Base-by-base conservation (phyloP, 2,329 filamentous ascomycete species). In the Setomelanomma holmii region DNA sequence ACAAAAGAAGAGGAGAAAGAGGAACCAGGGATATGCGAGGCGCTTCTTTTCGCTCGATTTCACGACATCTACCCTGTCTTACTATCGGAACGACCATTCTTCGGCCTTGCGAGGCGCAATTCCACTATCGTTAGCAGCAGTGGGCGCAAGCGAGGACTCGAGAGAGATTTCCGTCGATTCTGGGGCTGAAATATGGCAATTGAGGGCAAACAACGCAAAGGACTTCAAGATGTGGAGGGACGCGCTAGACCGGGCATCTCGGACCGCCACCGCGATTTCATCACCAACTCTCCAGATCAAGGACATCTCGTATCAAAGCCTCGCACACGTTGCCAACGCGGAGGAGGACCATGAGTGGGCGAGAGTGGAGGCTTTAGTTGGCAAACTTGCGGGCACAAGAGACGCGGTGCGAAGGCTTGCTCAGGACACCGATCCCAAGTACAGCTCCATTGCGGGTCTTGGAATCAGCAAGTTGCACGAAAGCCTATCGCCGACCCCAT, bases 41-140 rank as follows among this genome's bases (percentile, higher is more conserved):
- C 86, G 95, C 33, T 99, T 95, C 81, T 99, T 99, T 77, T 97
- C 93, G 0, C 82, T 99, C 48, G 95, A 99, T 74, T 98, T 93
- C 71, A 92, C 89, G 4, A 93, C 93, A 0, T 96, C 90, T 56
- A 98, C 95, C 0, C 80, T 99, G 24, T 98, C 95, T 0, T 99
- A 99, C 78, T 99, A 97, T 72, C 90, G 96, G 71, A 95, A 93
- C 73, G 89, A 91, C 40, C 93, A 96, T 69, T 96, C 93, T 4
- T 96, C 93, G 5, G 92, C 93, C 1, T 80, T 99, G 38, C 86
- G 95, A 53, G 95, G 95, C 16, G 92, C 95, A 6, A 95, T 99
- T 45, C 95, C 95, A 0, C 82, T 99, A 7, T 95, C 91, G 21
- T 79, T 99, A 45, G 95, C 95, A 14, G 95, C 91, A 4, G 89